phyloP scores from a whole-genome alignment of 2,329 filamentous ascomycete species.

The Monosporascus sp. region DNA sequence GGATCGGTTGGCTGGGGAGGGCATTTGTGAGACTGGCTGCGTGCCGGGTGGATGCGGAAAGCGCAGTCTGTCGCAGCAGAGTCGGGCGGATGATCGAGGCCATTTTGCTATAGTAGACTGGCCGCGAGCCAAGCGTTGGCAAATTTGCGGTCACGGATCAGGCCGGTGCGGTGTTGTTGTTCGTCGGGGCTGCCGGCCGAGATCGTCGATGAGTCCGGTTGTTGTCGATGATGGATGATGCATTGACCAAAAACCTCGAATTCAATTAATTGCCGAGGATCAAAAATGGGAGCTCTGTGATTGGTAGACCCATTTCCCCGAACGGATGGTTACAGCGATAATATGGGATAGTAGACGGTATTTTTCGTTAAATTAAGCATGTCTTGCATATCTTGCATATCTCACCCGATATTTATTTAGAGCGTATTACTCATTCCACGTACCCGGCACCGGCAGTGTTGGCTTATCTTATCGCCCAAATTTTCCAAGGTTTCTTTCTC shows the following conservation, averaged over 20 bases:
- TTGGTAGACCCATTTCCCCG: conserved; percentile 31
- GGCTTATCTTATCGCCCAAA: not conserved
- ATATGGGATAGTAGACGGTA: not conserved
- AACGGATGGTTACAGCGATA: not conserved
- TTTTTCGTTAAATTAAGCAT: not conserved
- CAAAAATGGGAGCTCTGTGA: conserved; percentile 38
- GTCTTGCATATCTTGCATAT: too few relatives aligned
- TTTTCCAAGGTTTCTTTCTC: not conserved
- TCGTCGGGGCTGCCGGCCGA: not conserved
- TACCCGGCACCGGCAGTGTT: not conserved
- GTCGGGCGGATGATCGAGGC: conserved; percentile 51
- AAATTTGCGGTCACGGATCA: conserved; percentile 2
- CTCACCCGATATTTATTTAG: too few relatives aligned
- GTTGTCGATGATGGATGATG: conserved; percentile 18
- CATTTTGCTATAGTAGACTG: conserved; percentile 32
- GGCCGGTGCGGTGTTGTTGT: not conserved
- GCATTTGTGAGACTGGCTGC: conserved; percentile 26
- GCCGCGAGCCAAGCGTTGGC: conserved; percentile 15
- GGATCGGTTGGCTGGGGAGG: conserved; percentile 25
- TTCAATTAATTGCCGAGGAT: conserved; percentile 45
- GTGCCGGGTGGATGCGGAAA: conserved; percentile 35
- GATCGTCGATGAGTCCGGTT: not conserved
- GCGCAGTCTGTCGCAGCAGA: conserved; percentile 48
- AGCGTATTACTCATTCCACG: too few relatives aligned
- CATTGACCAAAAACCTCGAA: conserved; percentile 11